Conservation (phyloP, 2,329 filamentous ascomycete species). For the Cytospora piceicola region DNA sequence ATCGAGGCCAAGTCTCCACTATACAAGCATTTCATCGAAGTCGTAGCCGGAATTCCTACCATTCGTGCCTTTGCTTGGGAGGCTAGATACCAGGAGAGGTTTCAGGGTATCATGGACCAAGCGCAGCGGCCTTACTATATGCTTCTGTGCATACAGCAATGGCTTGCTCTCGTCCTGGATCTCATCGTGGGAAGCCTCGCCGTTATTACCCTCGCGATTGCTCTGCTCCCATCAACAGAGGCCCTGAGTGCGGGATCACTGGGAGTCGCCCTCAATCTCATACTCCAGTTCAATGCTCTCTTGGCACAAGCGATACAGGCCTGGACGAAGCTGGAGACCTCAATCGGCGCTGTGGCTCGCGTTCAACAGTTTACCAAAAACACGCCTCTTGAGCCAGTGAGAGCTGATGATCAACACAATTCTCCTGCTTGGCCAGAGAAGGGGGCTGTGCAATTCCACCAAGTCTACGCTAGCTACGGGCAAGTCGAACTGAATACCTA, state of each 20-base stretch:
- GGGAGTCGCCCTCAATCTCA: slow-evolving; percentile 31
- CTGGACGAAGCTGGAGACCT: slow-evolving; percentile 32
- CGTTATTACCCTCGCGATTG: slow-evolving; percentile 30
- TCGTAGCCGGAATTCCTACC: not conserved
- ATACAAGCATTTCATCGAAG: not conserved
- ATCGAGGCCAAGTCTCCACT: slow-evolving; percentile 13
- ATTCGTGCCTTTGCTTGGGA: slow-evolving; percentile 27
- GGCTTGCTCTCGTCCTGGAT: slow-evolving; percentile 32
- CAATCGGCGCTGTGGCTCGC: slow-evolving; percentile 28
- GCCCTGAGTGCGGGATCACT: slow-evolving; percentile 23
- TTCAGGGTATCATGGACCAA: slow-evolving; percentile 24
- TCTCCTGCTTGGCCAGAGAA: too few relatives aligned
- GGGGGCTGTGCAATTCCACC: too few relatives aligned
- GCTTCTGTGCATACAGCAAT: slow-evolving; percentile 32
- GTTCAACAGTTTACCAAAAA: slow-evolving; percentile 4
- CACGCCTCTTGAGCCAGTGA: too few relatives aligned
- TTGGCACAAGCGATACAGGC: slow-evolving; percentile 27
- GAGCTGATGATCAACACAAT: too few relatives aligned
- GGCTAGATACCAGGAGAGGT: slow-evolving; percentile 1
- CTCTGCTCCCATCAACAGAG: slow-evolving; percentile 18
- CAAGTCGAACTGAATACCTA: too few relatives aligned
- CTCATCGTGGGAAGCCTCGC: slow-evolving; percentile 27
- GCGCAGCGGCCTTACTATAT: slow-evolving; percentile 33
- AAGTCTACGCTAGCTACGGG: too few relatives aligned
- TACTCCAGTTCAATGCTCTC: slow-evolving; percentile 21